Percentiles rank a stretch among this genome's conserved stretches.
Evolutionary conservation across 78 protist genomes (phyloP).

Genomic region (Monosiga brevicollis): DNA sequence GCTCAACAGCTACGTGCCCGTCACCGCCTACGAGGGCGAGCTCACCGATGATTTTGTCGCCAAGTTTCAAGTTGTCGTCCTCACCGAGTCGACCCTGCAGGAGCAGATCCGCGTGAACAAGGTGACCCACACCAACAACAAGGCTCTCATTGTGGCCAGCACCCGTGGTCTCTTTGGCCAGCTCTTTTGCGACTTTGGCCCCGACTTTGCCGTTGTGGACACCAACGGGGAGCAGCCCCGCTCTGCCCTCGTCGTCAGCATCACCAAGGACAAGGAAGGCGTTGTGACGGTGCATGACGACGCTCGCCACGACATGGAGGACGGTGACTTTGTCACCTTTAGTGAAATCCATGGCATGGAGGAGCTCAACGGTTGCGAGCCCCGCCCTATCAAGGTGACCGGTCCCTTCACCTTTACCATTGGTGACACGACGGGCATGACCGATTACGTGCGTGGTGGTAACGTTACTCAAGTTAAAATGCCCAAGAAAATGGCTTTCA

Average conservation of each 20-base stretch:
- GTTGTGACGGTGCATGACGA: slow-evolving; percentile 70
- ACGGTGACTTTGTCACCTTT: slow-evolving; percentile 79
- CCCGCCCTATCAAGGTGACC: slow-evolving; percentile 26
- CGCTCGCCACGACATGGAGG: slow-evolving; percentile 62
- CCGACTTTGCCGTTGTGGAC: slow-evolving; percentile 59
- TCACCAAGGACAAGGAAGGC: slow-evolving; percentile 48
- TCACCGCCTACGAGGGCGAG: slow-evolving; percentile 22
- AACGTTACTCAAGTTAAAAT: slow-evolving; percentile 77
- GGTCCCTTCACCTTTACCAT: slow-evolving; percentile 56
- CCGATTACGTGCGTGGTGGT: slow-evolving; percentile 68
- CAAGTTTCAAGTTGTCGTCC: slow-evolving; percentile 48
- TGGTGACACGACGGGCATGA: slow-evolving; percentile 56
- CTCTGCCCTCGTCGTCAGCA: slow-evolving; percentile 37
- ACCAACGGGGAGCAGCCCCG: slow-evolving; percentile 74
- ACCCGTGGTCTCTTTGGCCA: slow-evolving; percentile 67
- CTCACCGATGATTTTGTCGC: slow-evolving; percentile 18
- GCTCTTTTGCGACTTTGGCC: slow-evolving; percentile 82
- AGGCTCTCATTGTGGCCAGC: slow-evolving; percentile 39
- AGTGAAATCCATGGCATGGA: slow-evolving; percentile 80
- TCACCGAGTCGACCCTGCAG: slow-evolving; percentile 17
- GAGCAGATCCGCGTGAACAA: slow-evolving; percentile 39
- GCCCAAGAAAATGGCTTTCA: slow-evolving; percentile 46
- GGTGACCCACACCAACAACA: slow-evolving; percentile 34
- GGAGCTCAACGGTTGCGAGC: slow-evolving; percentile 54
- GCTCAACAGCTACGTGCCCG: slow-evolving; percentile 79